Conservation (phyloP, 768 basidiomycete genomes). For the Gloeopeniophorella convolvens region DNA sequence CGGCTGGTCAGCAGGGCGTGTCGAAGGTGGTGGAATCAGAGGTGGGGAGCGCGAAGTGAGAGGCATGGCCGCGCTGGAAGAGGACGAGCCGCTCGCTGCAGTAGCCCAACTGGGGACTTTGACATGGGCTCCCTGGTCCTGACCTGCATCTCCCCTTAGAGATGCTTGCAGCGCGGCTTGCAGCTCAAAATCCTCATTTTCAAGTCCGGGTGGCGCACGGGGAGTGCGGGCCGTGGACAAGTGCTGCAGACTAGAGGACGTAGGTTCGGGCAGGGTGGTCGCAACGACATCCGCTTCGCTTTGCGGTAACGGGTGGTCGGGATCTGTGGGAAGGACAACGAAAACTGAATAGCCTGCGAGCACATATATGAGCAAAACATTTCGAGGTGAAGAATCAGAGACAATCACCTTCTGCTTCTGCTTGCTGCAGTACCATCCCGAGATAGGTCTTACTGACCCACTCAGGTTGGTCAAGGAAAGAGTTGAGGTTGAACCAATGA, state of each 20-base stretch:
- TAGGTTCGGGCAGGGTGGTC: constrained; percentile 51
- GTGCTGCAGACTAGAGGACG: constrained; percentile 26
- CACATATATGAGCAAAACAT: constrained; percentile 4
- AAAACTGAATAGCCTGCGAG: constrained; percentile 75
- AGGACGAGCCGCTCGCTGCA: no score
- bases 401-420: constrained; percentile 69
- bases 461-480: constrained; percentile 60
- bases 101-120: neutral
- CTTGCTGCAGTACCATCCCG: constrained; percentile 80
- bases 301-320: constrained; percentile 50
- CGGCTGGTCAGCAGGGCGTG: constrained; percentile 19
- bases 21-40: constrained; percentile 26
- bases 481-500: constrained; percentile 90
- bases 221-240: constrained; percentile 7
- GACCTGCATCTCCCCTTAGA: constrained; percentile 32
- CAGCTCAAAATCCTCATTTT: constrained; percentile 82
- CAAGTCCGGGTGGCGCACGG: constrained; percentile 35
- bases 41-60: constrained; percentile 25
- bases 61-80: neutral
- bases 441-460: constrained; percentile 83
- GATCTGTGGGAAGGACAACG: constrained; percentile 60
- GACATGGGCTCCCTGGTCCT: neutral
- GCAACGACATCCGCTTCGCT: constrained; percentile 70
- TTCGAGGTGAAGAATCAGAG: neutral
- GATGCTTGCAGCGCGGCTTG: constrained; percentile 87